Evolutionary conservation across 345 rosid species (phyloP).

Genomic region (Salix suchowensis): DNA sequence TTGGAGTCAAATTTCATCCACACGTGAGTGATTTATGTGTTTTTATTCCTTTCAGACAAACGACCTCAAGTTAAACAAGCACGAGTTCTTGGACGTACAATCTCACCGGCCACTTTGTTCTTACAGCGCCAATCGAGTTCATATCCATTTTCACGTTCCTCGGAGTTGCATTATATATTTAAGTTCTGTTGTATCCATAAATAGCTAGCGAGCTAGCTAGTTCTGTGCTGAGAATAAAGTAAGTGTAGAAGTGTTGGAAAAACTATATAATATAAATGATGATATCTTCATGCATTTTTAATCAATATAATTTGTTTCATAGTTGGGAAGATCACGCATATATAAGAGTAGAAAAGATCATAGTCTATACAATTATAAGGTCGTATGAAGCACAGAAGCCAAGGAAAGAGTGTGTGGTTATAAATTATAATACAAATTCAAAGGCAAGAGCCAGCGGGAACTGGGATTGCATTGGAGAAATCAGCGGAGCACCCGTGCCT

Average conservation of each 20-base stretch:
- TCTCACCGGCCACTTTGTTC: not conserved
- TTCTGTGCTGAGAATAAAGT: not conserved
- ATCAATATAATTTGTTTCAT: not conserved
- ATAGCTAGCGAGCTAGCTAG: not conserved
- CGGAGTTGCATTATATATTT: not conserved
- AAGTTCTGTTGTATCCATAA: not conserved
- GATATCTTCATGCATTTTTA: not conserved
- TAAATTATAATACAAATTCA: not conserved
- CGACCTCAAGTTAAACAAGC: too few relatives aligned
- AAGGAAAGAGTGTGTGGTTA: not conserved
- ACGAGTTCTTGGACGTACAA: not conserved
- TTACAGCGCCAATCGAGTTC: not conserved
- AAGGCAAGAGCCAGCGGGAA: conserved; percentile 14
- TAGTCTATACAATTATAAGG: not conserved
- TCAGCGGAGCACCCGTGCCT: conserved; percentile 44
- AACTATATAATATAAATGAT: not conserved
- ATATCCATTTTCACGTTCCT: not conserved
- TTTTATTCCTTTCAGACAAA: not conserved
- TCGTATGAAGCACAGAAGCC: conserved; percentile 14
- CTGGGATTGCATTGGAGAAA: conserved; percentile 46
- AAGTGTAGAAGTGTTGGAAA: not conserved
- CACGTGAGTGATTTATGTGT: too few relatives aligned
- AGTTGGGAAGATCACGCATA: not conserved
- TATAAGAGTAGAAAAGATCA: not conserved
- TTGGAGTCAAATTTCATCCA: not conserved